Percentiles rank a stretch among this genome's conserved stretches.
Evolutionary conservation across 306 rosid genomes (phyloP).

Genomic region (Dalbergia cultrata): DNA sequence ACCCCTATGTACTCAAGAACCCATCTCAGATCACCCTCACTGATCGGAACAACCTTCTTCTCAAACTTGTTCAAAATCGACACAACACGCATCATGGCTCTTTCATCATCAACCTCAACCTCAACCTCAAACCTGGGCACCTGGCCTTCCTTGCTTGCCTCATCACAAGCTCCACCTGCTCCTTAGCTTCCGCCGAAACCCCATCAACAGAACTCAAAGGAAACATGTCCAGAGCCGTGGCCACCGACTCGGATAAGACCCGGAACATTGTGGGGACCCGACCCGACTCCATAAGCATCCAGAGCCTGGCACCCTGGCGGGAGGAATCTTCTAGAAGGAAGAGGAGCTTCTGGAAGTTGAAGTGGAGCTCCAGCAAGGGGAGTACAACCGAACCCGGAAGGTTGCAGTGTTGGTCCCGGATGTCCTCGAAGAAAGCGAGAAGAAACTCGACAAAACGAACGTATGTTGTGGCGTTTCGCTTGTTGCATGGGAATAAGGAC

Average conservation of each 20-base stretch:
- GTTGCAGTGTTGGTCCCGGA: conserved; percentile 34
- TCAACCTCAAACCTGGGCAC: too few relatives aligned
- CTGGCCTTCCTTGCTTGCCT: conserved; percentile 60
- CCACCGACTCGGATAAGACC: conserved; percentile 58
- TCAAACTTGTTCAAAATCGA: conserved; percentile 57
- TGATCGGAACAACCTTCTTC: conserved; percentile 50
- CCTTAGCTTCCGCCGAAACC: conserved; percentile 56
- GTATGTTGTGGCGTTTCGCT: conserved; percentile 53
- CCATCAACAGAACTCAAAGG: conserved; percentile 47
- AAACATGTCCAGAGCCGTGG: conserved; percentile 70
- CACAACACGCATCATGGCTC: conserved; percentile 45
- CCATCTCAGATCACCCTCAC: conserved; percentile 51
- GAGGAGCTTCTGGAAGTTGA: conserved; percentile 72
- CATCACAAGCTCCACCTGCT: conserved; percentile 60
- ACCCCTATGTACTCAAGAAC: conserved; percentile 69
- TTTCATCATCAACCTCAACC: conserved; percentile 61
- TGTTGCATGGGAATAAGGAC: conserved; percentile 55
- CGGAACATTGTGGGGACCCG: conserved; percentile 61
- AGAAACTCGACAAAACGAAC: conserved; percentile 61
- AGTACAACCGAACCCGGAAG: conserved; percentile 51
- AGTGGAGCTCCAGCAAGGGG: conserved; percentile 74
- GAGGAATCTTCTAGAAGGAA: conserved; percentile 68
- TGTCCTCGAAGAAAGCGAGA: conserved; percentile 65
- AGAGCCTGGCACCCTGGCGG: conserved; percentile 63
- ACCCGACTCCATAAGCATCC: conserved; percentile 69